A percentile compares a stretch with the other conserved stretches of the same genome.
phyloP scores from a whole-genome alignment of 257 asterid genomes.

The Nicotiana knightiana region DNA sequence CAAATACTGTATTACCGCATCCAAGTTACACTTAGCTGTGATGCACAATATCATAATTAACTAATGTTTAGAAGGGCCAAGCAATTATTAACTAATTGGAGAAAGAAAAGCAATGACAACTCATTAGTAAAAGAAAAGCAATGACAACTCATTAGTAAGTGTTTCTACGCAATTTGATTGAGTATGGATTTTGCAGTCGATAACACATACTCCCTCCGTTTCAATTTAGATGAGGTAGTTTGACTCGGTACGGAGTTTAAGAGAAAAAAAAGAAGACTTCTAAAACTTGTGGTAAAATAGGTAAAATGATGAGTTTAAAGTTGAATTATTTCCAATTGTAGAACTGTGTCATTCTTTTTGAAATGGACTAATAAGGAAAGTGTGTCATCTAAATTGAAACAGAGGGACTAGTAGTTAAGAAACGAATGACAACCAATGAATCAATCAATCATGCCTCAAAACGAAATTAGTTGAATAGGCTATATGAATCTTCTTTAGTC shows the following conservation, averaged over 20 bases:
- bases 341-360: too few species aligned
- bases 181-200: not conserved
- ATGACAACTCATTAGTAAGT: not conserved
- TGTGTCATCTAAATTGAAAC: too few species aligned
- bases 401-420: not conserved
- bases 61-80: not conserved
- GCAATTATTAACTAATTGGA: not conserved
- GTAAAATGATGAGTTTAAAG: too few species aligned
- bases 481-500: not conserved
- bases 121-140: not conserved
- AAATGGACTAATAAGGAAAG: too few species aligned
- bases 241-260: too few species aligned
- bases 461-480: not conserved
- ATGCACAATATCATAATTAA: not conserved
- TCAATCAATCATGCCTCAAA: not conserved
- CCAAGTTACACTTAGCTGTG: not conserved
- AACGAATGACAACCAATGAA: not conserved
- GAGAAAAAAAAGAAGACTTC: too few species aligned
- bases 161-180: not conserved
- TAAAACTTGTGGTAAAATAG: too few species aligned
- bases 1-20: not conserved
- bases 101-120: not conserved
- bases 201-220: too few species aligned
- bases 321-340: too few species aligned
- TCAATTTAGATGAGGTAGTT: too few species aligned